These are phyloP conservation scores for Magnolia officinalis DNA, from an alignment of 164 flowering plant genomes.

Conservation along the genomic window DNA sequence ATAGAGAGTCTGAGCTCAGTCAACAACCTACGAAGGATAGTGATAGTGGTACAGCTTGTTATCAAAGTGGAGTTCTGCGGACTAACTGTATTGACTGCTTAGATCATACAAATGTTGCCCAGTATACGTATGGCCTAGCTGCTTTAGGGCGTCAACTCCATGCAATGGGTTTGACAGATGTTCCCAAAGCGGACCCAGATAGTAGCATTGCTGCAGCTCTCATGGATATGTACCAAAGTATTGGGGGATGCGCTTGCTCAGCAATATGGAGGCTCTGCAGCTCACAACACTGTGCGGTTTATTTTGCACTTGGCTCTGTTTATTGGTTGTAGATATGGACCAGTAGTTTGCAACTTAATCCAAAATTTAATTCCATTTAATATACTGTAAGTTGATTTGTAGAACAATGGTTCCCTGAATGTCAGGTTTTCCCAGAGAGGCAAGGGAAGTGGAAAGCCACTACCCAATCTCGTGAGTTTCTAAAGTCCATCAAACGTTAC, in stretches of 20 bases:
- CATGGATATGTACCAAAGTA: constrained; percentile 94
- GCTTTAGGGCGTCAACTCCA: constrained; percentile 94
- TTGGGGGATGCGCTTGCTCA: constrained; percentile 99
- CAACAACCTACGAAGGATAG: constrained; percentile 36
- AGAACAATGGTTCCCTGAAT: not conserved
- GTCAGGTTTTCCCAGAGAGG: constrained; percentile 93
- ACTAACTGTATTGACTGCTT: constrained; percentile 97
- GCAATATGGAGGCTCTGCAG: constrained; percentile 98
- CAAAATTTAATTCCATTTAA: not conserved
- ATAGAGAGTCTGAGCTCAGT: constrained; percentile 42
- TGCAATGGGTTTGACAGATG: constrained; percentile 80
- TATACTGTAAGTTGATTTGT: not conserved
- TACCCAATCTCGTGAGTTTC: constrained; percentile 87
- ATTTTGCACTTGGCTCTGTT: not conserved
- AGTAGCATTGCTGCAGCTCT: constrained; percentile 90
- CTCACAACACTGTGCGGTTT: constrained; percentile 79
- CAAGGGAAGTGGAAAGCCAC: constrained; percentile 99
- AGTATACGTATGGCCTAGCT: constrained; percentile 91
- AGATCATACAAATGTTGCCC: constrained; percentile 98
- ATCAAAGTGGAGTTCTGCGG: constrained; percentile 92
- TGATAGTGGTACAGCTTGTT: constrained; percentile 31
- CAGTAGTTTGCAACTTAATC: not conserved
- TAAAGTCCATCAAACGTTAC: constrained; percentile 89
- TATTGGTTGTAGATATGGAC: not conserved
- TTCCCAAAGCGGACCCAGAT: constrained; percentile 78